Percentiles rank a stretch among this genome's conserved stretches.
phyloP scores from a whole-genome alignment of 768 basidiomycete genomes.

The Calocera viscosa region DNA sequence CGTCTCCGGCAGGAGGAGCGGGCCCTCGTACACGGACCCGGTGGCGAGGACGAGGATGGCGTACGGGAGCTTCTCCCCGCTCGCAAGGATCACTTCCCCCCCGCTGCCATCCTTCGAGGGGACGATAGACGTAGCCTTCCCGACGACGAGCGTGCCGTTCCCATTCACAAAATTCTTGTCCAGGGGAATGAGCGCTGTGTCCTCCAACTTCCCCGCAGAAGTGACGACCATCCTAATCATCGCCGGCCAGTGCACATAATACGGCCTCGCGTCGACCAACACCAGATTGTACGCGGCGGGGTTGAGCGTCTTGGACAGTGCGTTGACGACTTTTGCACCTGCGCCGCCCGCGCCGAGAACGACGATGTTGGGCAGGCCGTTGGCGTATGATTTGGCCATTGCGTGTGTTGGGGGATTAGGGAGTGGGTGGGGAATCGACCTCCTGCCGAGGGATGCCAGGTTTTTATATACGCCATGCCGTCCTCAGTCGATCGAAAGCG shows the following conservation, averaged over 20 bases:
- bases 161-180: constrained; percentile 14
- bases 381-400: no score
- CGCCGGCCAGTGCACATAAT: constrained; percentile 40
- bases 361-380: constrained; percentile 24
- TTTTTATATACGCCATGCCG: no score
- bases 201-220: constrained; percentile 33
- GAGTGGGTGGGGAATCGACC: no score
- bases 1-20: constrained; percentile 33
- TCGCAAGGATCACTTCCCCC: constrained; percentile 40
- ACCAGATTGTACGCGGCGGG: constrained; percentile 37
- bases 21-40: constrained; percentile 44
- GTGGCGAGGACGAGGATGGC: constrained; percentile 47
- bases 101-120: constrained; percentile 20
- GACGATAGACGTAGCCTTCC: constrained; percentile 11
- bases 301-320: constrained; percentile 42
- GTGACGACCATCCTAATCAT: constrained; percentile 42
- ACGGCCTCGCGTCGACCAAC: constrained; percentile 43
- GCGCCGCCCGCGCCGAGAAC: constrained; percentile 49
- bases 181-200: constrained; percentile 38
- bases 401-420: no score
- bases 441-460: no score
- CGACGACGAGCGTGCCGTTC: constrained; percentile 11
- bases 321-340: constrained; percentile 36
- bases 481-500: no score
- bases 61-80: constrained; percentile 41